These are phyloP conservation scores for Aureobasidium sp. DNA, from an alignment of 2,329 filamentous ascomycete species.

Conservation along the genomic window DNA sequence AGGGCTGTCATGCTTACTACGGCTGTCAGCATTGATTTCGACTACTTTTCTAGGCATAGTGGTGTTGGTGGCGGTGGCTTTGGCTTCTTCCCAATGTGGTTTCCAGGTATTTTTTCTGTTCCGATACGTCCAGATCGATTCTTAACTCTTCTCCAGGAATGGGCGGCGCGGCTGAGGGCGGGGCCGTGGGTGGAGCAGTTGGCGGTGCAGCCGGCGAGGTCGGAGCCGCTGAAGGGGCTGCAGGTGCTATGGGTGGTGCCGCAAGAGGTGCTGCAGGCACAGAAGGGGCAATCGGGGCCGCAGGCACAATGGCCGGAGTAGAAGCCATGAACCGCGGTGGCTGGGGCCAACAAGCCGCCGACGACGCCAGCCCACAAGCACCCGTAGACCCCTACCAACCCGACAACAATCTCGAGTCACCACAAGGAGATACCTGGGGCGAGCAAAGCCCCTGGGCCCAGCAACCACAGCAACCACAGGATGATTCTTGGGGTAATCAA, in stretches of 20 bases:
- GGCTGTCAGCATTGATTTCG: slow-evolving; percentile 58
- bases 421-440: slow-evolving; percentile 16
- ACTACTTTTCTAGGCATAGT: slow-evolving; percentile 60
- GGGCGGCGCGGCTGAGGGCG: slow-evolving; percentile 29
- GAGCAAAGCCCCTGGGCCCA: slow-evolving; percentile 11
- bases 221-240: slow-evolving; percentile 32
- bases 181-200: slow-evolving; percentile 33
- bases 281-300: slow-evolving; percentile 35
- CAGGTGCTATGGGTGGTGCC: slow-evolving; percentile 27
- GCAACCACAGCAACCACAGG: slow-evolving; percentile 10
- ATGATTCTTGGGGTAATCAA: slow-evolving; percentile 22
- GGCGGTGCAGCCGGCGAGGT: slow-evolving; percentile 19
- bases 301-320: slow-evolving; percentile 48
- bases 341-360: slow-evolving; percentile 19
- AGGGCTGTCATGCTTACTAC: slow-evolving; percentile 60
- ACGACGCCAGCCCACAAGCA: slow-evolving; percentile 28
- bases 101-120: slow-evolving; percentile 31
- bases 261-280: slow-evolving; percentile 22
- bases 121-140: no score
- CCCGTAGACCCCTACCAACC: slow-evolving; percentile 25
- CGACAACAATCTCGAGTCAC: slow-evolving; percentile 6
- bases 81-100: slow-evolving; percentile 48
- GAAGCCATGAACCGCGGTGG: slow-evolving; percentile 53
- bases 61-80: slow-evolving; percentile 38
- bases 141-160: no score